Base-by-base conservation (phyloP, 2,329 filamentous ascomycete genomes). In the Pseudocercospora vitis region DNA sequence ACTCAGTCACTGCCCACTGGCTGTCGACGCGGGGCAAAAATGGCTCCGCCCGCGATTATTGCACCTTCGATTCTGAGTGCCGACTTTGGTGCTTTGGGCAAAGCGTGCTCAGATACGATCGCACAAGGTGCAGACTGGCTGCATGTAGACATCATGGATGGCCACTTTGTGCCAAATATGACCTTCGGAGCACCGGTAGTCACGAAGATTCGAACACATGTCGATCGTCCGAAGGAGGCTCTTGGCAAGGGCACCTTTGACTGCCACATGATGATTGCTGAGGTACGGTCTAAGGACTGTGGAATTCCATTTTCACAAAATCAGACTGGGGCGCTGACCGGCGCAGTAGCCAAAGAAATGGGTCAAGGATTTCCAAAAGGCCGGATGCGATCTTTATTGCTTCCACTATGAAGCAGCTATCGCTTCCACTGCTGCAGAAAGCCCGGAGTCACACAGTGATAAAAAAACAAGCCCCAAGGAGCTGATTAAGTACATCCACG, bases 221-320 rank as follows among this genome's bases (percentile, higher is more conserved):
- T 99, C 65, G 86, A 89, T 53, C 80, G 81, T 63, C 91, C 91
- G 2, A 78, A 79, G 33, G 77, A 81, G 48, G 81, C 81, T 28
- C 78, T 87, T 63, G 91, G 88, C 49, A 88, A 86, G 65, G 94
- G 94, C 58, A 97, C 92, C 11, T 99, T 99, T 71, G 94, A 99
- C 75, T 99, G 94, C 81, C 94, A 99, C 76, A 97, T 99, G 94
- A 99, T 99, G 94, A 95, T 99, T 70, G 85, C 90, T 67, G 92
- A 99, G 87, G 89, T 92, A 79, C 64, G 74, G 39, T 37, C 18
- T 28, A 32, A 7, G 39, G 21, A 26, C 26, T 11, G 46, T 21
- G 8, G 26, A 9, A 35, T 12, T n/a, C 24, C n/a, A 50, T 32
- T 16, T 21, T 42, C 29, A 48, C 42, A 44, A 24, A 31, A 33